Evolutionary conservation across 768 basidiomycete genomes (phyloP).

Genomic region (Coprinopsis cinerea): DNA sequence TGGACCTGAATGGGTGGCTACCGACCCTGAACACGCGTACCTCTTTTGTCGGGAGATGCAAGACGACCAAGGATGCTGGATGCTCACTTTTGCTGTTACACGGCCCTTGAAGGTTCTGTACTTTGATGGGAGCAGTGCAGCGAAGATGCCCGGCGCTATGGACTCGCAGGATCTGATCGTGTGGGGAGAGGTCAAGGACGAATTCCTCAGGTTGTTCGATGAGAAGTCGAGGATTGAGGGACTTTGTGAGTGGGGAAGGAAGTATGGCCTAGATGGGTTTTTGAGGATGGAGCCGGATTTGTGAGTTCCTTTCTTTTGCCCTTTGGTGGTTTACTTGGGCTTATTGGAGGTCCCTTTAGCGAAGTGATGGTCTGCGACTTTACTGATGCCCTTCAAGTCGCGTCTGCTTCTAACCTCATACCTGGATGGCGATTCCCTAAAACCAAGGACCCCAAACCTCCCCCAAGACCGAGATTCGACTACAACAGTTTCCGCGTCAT

Average conservation of each 20-base stretch:
- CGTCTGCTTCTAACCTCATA: background rate
- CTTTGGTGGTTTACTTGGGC: background rate
- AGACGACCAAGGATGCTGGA: conserved; percentile 28
- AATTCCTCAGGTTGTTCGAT: conserved; percentile 14
- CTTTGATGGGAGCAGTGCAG: conserved; percentile 48
- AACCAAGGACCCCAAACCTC: background rate
- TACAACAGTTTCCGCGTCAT: conserved; percentile 17
- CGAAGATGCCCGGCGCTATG: conserved; percentile 37
- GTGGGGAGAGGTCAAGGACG: conserved; percentile 30
- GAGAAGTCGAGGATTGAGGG: conserved; percentile 31
- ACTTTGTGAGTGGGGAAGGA: conserved; percentile 41
- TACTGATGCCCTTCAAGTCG: conserved; percentile 26
- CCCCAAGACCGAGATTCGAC: conserved; percentile 1
- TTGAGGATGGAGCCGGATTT: conserved; percentile 51
- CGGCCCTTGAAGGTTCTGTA: conserved; percentile 41
- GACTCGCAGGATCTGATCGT: conserved; percentile 43
- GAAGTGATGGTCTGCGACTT: conserved; percentile 47
- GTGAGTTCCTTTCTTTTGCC: conserved; percentile 22
- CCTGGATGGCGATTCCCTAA: background rate
- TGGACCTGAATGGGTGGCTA: conserved; percentile 31
- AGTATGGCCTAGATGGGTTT: conserved; percentile 38
- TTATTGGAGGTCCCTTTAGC: conserved; percentile 17
- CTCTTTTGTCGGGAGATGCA: conserved; percentile 26
- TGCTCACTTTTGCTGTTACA: conserved; percentile 30
- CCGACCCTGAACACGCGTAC: conserved; percentile 35